phyloP scores from a whole-genome alignment of 2,329 filamentous ascomycete genomes.

The Thielaviopsis punctulata region DNA sequence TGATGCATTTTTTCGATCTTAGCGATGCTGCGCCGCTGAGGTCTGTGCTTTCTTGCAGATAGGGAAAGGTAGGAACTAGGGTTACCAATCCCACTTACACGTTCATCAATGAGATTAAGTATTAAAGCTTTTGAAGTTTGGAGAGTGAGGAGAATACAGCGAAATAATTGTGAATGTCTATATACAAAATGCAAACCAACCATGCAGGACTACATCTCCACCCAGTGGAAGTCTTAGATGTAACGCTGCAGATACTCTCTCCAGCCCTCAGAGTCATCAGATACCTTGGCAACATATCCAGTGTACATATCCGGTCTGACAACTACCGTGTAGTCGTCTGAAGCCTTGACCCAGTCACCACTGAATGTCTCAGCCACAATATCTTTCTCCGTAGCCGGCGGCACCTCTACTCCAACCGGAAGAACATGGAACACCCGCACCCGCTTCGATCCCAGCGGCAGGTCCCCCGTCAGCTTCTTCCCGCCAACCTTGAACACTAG shows the following conservation, averaged over 20 bases:
- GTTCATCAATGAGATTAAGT: too few relatives aligned
- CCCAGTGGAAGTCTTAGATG: too few relatives aligned
- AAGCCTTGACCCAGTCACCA: slow-evolving; percentile 18
- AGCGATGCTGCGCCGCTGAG: too few relatives aligned
- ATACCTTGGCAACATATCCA: slow-evolving; percentile 18
- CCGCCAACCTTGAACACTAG: slow-evolving; percentile 15
- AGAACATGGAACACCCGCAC: slow-evolving; percentile 4
- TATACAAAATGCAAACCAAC: too few relatives aligned
- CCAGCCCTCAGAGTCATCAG: slow-evolving; percentile 15
- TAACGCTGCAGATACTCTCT: slow-evolving; percentile 15
- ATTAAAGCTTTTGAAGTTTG: too few relatives aligned
- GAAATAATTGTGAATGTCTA: too few relatives aligned
- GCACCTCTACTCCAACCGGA: background rate
- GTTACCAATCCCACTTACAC: too few relatives aligned
- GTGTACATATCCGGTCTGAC: slow-evolving; percentile 26
- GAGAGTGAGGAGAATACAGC: too few relatives aligned
- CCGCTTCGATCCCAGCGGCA: background rate
- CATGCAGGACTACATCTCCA: too few relatives aligned
- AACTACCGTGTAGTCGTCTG: slow-evolving; percentile 19
- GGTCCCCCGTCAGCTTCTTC: background rate
- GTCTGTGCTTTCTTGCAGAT: too few relatives aligned
- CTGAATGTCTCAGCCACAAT: slow-evolving; percentile 14
- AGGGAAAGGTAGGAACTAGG: too few relatives aligned
- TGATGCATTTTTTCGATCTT: too few relatives aligned
- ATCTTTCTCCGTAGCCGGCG: background rate